These are phyloP conservation scores for Mycena galericulata DNA, from an alignment of 768 basidiomycete species.

Conservation along the genomic window DNA sequence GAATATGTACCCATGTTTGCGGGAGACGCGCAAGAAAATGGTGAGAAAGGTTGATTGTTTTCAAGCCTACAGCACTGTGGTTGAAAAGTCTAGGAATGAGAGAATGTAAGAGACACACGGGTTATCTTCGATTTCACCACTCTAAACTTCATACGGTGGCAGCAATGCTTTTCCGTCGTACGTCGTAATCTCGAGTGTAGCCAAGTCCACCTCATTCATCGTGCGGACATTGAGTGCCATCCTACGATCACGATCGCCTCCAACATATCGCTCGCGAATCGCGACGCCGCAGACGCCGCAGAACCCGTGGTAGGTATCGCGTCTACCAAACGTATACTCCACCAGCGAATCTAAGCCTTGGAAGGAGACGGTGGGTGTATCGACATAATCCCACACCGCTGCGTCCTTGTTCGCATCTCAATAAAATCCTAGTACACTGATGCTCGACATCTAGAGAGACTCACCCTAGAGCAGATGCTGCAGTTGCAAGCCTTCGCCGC, in stretches of 20 bases:
- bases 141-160: not conserved
- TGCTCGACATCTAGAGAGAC: not conserved
- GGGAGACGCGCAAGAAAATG: no score
- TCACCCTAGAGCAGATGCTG: conserved; percentile 25
- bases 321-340: conserved; percentile 17
- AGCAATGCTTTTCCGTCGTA: not conserved
- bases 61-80: no score
- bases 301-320: conserved; percentile 4
- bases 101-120: not conserved
- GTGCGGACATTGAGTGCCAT: conserved; percentile 21
- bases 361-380: not conserved
- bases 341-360: not conserved
- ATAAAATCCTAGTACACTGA: not conserved
- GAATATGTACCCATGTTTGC: no score
- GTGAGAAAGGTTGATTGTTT: no score
- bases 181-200: not conserved
- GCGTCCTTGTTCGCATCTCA: not conserved
- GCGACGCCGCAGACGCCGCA: conserved; percentile 26
- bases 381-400: conserved; percentile 15
- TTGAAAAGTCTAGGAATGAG: no score
- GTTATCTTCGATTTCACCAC: not conserved
- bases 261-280: not conserved
- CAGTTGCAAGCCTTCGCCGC: conserved; percentile 10
- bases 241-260: not conserved
- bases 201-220: conserved; percentile 13